Evolutionary conservation across 352 stramenopile genomes (phyloP).

Genomic region (Phytophthora sansomeana): DNA sequence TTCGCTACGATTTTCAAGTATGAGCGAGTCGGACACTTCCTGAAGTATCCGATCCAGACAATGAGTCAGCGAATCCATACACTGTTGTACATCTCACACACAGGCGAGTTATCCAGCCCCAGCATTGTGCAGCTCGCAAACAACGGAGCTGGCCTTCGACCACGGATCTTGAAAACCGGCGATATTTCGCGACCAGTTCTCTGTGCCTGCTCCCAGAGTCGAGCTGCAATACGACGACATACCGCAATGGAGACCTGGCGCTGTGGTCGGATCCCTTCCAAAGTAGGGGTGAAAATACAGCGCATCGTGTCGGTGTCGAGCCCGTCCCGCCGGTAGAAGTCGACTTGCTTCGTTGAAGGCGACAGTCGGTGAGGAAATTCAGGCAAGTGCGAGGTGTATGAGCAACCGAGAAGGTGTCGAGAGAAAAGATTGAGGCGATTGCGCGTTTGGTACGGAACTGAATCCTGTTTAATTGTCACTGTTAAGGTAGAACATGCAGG

Average conservation of each 20-base stretch:
- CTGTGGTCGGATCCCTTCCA: constrained; percentile 11
- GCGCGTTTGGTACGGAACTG: not conserved
- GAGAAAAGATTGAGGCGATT: not conserved
- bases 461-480: constrained; percentile 29
- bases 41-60: not conserved
- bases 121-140: too few relatives aligned
- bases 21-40: not conserved
- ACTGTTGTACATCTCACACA: too few relatives aligned
- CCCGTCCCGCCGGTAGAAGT: constrained; percentile 4
- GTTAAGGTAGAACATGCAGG: constrained; percentile 31
- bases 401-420: not conserved
- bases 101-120: too few relatives aligned
- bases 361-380: not conserved
- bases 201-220: not conserved
- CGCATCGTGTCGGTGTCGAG: not conserved
- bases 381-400: not conserved
- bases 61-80: too few relatives aligned
- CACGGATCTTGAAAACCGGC: not conserved
- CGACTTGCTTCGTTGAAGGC: not conserved
- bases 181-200: constrained; percentile 10
- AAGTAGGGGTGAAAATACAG: constrained; percentile 8
- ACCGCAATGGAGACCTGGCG: not conserved
- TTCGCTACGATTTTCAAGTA: not conserved
- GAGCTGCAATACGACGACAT: not conserved
- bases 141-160: too few relatives aligned